phyloP scores from a whole-genome alignment of 176 grass and related monocot species.

The Avena sativa region DNA sequence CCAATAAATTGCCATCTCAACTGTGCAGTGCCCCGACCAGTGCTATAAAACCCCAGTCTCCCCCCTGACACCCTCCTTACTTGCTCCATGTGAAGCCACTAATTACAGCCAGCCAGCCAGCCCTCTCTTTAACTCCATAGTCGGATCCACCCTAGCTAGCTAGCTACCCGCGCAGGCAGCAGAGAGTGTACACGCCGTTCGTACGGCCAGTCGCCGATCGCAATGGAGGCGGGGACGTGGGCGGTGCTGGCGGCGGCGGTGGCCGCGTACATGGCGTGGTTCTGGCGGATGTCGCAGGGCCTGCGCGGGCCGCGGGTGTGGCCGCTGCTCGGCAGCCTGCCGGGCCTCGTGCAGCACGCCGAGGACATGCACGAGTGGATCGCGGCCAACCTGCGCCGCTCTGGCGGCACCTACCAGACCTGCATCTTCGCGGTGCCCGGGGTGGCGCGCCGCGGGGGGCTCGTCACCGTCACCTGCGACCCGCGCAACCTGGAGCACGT shows the following conservation, averaged over 20 bases:
- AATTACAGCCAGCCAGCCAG: conserved; percentile 35
- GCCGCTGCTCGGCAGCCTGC: conserved; percentile 91
- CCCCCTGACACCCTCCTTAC: conserved; percentile 40
- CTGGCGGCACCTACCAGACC: conserved; percentile 83
- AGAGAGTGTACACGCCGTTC: too few relatives aligned
- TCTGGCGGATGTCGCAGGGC: conserved; percentile 72
- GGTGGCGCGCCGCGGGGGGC: conserved; percentile 72
- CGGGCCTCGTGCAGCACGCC: conserved; percentile 81
- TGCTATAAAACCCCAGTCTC: conserved; percentile 53
- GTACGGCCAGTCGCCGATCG: background rate
- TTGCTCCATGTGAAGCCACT: conserved; percentile 63
- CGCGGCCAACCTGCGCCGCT: conserved; percentile 64
- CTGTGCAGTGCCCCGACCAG: conserved; percentile 37
- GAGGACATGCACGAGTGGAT: conserved; percentile 99
- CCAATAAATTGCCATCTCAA: conserved; percentile 60
- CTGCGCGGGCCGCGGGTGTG: conserved; percentile 85
- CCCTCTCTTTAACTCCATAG: background rate
- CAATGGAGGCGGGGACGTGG: conserved; percentile 70
- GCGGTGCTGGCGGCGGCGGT: conserved; percentile 49
- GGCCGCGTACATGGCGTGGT: conserved; percentile 80
- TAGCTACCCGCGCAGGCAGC: background rate
- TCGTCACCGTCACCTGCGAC: conserved; percentile 90
- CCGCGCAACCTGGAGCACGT: conserved; percentile 96
- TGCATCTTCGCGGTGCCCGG: conserved; percentile 91
- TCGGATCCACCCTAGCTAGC: conserved; percentile 28